Evolutionary conservation across 202 grass and related monocot species (phyloP), one percentile per base, ranked within the genome.

Genomic region (Carex arenaria): DNA sequence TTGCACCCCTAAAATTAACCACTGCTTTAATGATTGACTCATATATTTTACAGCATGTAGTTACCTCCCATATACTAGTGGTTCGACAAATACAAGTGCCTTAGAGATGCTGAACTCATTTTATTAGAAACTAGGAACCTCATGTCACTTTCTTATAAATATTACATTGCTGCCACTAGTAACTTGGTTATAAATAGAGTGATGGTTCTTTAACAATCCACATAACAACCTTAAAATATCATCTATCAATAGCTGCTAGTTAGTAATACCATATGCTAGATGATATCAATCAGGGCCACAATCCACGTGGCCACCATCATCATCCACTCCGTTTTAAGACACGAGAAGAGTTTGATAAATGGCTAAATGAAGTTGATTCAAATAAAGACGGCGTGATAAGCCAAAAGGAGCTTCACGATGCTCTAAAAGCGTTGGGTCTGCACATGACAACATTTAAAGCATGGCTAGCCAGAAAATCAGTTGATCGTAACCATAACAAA

Each of bases 321-420:
- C 38, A 0, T 40, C 38, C 38, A 40, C 38, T 40, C 38, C 38
- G 38, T 40, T n/a, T 17, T 42, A 71, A 47, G 6, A 73, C 43
- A 0, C 20, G 8, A 14, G 10, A 49, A 51, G 2, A 73, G 43
- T 73, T 73, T 51, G 69, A 52, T 19, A 8, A 28, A 10, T 73
- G 69, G 69, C 69, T 73, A 14, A 11, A 73, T 15, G 4, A 14
- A 1, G 11, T 28, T 0, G 84, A 85, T 68, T 18, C 32, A 28
- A 85, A 85, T 60, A 8, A 70, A 12, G 74, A 85, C 70, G 74
- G 84, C 14, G 4, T 2, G 14, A 85, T 85, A 10, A 85, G 63
- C 54, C 61, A 30, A 22, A 22, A 80, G 23, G 84, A 85, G 49
- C 45, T 85, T 3, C n/a, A 61, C 9, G 73, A 14, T 14, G 74